Percentiles rank a stretch among this genome's conserved stretches.
Conservation (phyloP, 768 basidiomycete genomes). For the Suillus placidus region DNA sequence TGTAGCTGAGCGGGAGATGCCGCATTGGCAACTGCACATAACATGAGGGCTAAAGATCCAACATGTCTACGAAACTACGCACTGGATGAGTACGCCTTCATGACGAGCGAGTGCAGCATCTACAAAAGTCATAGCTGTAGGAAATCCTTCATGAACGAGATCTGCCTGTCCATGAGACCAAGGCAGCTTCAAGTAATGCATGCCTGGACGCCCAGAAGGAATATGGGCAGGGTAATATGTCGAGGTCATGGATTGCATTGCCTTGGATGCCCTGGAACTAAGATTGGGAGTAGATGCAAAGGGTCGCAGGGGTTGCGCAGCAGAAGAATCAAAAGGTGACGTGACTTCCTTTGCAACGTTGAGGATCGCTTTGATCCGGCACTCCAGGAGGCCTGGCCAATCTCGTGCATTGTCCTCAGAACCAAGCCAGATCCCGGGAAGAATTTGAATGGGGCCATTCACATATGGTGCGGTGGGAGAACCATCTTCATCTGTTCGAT, state of each 20-base stretch:
- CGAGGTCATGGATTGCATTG: constrained; percentile 40
- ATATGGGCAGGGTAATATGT: constrained; percentile 71
- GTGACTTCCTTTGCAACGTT: constrained; percentile 93
- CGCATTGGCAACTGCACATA: constrained; percentile 82
- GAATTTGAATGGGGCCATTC: constrained; percentile 80
- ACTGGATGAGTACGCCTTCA: constrained; percentile 87
- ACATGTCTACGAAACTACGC: constrained; percentile 39
- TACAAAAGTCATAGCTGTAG: constrained; percentile 77
- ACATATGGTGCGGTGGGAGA: constrained; percentile 70
- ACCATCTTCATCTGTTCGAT: constrained; percentile 66
- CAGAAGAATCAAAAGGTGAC: constrained; percentile 61
- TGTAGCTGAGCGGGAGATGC: constrained; percentile 89
- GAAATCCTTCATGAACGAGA: constrained; percentile 78
- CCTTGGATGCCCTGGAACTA: constrained; percentile 26
- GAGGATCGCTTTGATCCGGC: constrained; percentile 78
- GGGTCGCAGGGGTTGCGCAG: constrained; percentile 54
- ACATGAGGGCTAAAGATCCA: constrained; percentile 19
- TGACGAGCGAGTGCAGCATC: constrained; percentile 75
- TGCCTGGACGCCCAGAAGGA: constrained; percentile 68
- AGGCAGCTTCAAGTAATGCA: constrained; percentile 86
- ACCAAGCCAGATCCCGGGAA: constrained; percentile 88
- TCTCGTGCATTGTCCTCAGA: constrained; percentile 91
- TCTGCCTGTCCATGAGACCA: constrained; percentile 97
- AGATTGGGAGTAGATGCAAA: constrained; percentile 74
- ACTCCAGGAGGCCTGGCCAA: constrained; percentile 68